Evolutionary conservation across 1,139 yeast genomes (phyloP), one percentile per base, ranked within the genome.

Genomic region (Tardiomyces depauwii): DNA sequence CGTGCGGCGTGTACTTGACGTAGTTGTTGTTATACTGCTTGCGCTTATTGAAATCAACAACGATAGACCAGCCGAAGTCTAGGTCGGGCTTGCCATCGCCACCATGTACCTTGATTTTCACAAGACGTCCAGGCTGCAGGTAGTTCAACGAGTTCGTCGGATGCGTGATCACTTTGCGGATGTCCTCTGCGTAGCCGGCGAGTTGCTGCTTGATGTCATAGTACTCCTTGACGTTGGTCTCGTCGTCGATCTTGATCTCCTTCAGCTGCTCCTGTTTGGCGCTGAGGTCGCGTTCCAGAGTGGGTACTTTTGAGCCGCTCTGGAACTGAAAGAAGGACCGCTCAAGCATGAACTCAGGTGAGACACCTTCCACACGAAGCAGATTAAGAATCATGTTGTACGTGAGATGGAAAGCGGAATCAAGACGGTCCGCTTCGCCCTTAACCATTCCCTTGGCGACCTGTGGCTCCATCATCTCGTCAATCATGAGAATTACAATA

Each of bases 381-480:
- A 93, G 73, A 61, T 89, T 89, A 63, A 89, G 74, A 60, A 89
- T 84, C 97, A 93, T 93, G 63, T 91, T 93, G 66, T 93, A 93
- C 16, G 96, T 96, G 52, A 93, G 70, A 63, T 89, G 96, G 76
- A 91, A 91, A 0, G 97, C 96, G 27, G 97, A 89, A 60, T 91
- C 96, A 51, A 91, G 73, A 55, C 97, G 73, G 65, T 91, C 97
- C 28, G 97, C 96, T 62, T 87, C 95, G 59, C 99, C 99, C 62
- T 89, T 89, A 18, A 93, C 97, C 98, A 93, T 93, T 2, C 97
- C 96, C 64, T 93, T 93, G 18, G 98, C 98, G 39, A 91, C 95
- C 57, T 88, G 94, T 4, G 98, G 98, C 64, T 93, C 98, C 98
- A 93, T 93, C 61, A 89, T 91, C 63, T 91, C 97, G 64, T 91